These are phyloP conservation scores for Phlyctochytrium arcticum DNA, from an alignment of 192 early-diverging fungal genomes.

Conservation along the genomic window DNA sequence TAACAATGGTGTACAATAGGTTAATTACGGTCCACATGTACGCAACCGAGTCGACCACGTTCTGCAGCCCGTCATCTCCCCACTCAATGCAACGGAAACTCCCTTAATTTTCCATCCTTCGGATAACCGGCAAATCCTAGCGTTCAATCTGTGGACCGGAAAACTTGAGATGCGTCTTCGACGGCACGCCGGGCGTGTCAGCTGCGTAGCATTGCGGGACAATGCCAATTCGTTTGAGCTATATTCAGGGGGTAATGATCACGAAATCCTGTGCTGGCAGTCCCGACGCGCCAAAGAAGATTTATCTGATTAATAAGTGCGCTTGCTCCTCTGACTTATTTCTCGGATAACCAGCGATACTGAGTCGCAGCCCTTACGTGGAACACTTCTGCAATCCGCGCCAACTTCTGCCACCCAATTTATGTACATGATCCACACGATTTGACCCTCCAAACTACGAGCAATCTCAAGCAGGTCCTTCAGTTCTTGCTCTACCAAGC, in stretches of 20 bases:
- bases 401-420: slow-evolving; percentile 49
- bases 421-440: slow-evolving; percentile 38
- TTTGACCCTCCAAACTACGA: slow-evolving; percentile 26
- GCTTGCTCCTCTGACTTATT: background rate
- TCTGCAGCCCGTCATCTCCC: slow-evolving; percentile 23
- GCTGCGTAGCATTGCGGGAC: slow-evolving; percentile 55
- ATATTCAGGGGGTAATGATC: slow-evolving; percentile 58
- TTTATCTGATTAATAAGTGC: background rate
- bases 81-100: slow-evolving; percentile 23
- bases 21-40: slow-evolving; percentile 33
- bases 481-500: slow-evolving; percentile 9
- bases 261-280: slow-evolving; percentile 24
- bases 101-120: slow-evolving; percentile 59
- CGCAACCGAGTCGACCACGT: slow-evolving; percentile 31
- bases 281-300: background rate
- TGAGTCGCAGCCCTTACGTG: too few species aligned
- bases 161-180: slow-evolving; percentile 47
- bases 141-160: slow-evolving; percentile 58
- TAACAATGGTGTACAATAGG: background rate
- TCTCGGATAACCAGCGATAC: too few species aligned
- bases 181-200: slow-evolving; percentile 59
- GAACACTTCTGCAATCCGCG: too few species aligned
- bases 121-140: slow-evolving; percentile 47
- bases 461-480: slow-evolving; percentile 5
- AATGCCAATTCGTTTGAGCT: slow-evolving; percentile 42